Percentiles rank a stretch among this genome's conserved stretches.
phyloP scores from a whole-genome alignment of 176 grass and related monocot genomes.

The Melocanna baccifera region DNA sequence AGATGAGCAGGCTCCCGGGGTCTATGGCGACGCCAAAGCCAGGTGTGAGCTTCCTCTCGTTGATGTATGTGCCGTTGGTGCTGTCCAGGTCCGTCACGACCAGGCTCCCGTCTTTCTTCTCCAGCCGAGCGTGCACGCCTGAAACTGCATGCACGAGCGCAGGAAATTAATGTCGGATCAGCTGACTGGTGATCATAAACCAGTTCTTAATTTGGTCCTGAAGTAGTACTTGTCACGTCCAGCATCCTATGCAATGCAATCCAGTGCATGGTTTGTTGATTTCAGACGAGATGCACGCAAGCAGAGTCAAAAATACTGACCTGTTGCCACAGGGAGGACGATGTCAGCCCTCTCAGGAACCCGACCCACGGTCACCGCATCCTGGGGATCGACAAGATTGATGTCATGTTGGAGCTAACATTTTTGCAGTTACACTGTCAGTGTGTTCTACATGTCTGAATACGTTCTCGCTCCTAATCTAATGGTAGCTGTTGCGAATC shows the following conservation, averaged over 20 bases:
- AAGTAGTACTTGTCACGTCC: background rate
- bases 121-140: slow-evolving; percentile 59
- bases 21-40: slow-evolving; percentile 33
- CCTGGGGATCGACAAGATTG: slow-evolving; percentile 19
- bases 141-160: slow-evolving; percentile 46
- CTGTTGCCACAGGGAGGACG: slow-evolving; percentile 73
- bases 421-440: background rate
- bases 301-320: background rate
- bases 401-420: too few relatives aligned
- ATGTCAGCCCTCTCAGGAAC: slow-evolving; percentile 63
- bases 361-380: slow-evolving; percentile 59
- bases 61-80: slow-evolving; percentile 84
- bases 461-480: background rate
- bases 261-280: background rate
- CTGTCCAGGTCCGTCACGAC: slow-evolving; percentile 76
- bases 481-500: background rate
- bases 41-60: slow-evolving; percentile 59
- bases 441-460: background rate
- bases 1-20: slow-evolving; percentile 55
- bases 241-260: too few relatives aligned
- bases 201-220: too few relatives aligned
- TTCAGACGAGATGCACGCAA: background rate
- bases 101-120: slow-evolving; percentile 60
- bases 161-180: too few relatives aligned
- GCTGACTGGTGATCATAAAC: too few relatives aligned